Conservation (phyloP, 805 yeast species). For the Wickerhamiella azyma region DNA sequence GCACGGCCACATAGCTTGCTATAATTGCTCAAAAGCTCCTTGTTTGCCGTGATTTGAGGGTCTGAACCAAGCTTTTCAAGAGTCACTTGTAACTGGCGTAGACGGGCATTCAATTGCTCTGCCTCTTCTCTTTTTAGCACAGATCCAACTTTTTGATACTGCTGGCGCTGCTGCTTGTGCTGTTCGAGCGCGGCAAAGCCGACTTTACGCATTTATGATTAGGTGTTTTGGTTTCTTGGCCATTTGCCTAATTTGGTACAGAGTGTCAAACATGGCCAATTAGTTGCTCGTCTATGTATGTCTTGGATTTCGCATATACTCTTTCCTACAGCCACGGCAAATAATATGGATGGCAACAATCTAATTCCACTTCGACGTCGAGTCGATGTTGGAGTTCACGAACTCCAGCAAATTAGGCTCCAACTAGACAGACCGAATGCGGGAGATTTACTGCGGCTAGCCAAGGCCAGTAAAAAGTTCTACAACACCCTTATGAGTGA, state of each 20-base stretch:
- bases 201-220: conserved; percentile 8
- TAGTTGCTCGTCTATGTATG: too few species aligned
- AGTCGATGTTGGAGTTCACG: not conserved
- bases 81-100: conserved; percentile 64
- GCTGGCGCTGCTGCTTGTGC: conserved; percentile 2
- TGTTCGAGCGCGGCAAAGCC: conserved; percentile 14
- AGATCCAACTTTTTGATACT: conserved; percentile 10
- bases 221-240: too few species aligned
- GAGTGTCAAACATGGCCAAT: too few species aligned
- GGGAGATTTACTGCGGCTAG: not conserved
- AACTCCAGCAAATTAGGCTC: not conserved
- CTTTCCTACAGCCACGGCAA: too few species aligned
- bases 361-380: not conserved
- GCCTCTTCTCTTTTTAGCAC: conserved; percentile 25
- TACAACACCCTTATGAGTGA: not conserved
- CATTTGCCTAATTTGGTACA: not conserved
- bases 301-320: too few species aligned
- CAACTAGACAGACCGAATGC: not conserved
- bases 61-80: conserved; percentile 68
- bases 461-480: not conserved
- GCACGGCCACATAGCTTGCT: conserved; percentile 62
- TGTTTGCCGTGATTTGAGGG: conserved; percentile 47
- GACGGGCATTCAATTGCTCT: conserved; percentile 51
- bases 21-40: conserved; percentile 56
- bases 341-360: too few species aligned